Evolutionary conservation across 768 basidiomycete species (phyloP).

Genomic region (Favolaschia claudopus): DNA sequence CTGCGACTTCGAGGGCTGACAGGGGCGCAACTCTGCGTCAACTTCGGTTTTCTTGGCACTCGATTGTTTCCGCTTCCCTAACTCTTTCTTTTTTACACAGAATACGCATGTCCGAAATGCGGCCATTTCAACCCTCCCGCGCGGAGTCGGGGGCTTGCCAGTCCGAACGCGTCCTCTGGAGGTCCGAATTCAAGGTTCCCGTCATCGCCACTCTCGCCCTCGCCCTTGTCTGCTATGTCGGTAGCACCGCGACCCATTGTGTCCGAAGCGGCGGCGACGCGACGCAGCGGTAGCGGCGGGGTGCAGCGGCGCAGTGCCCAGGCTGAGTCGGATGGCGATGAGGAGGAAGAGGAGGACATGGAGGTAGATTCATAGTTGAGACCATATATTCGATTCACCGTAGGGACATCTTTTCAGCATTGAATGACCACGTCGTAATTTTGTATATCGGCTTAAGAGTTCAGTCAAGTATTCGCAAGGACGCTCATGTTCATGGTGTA

Average conservation of each 20-base stretch:
- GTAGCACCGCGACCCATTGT: too few relatives aligned
- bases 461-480: too few relatives aligned
- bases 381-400: too few relatives aligned
- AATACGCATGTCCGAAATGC: constrained; percentile 88
- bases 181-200: constrained; percentile 19
- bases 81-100: constrained; percentile 45
- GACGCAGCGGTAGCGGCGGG: background rate
- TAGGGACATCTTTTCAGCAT: too few relatives aligned
- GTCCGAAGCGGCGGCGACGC: background rate
- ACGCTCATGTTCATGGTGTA: too few relatives aligned
- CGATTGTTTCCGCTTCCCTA: background rate
- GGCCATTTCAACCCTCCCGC: constrained; percentile 76
- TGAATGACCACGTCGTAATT: too few relatives aligned
- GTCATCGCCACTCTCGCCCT: constrained; percentile 21
- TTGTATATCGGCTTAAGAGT: too few relatives aligned
- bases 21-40: too few relatives aligned
- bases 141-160: constrained; percentile 37
- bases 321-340: background rate
- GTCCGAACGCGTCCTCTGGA: constrained; percentile 11
- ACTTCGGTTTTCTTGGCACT: constrained; percentile 3
- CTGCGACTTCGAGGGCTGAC: too few relatives aligned
- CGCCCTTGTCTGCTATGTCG: background rate
- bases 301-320: background rate
- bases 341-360: background rate
- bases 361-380: constrained; percentile 2